Conservation (phyloP, 2,329 filamentous ascomycete species). For the Raffaelea arxii region DNA sequence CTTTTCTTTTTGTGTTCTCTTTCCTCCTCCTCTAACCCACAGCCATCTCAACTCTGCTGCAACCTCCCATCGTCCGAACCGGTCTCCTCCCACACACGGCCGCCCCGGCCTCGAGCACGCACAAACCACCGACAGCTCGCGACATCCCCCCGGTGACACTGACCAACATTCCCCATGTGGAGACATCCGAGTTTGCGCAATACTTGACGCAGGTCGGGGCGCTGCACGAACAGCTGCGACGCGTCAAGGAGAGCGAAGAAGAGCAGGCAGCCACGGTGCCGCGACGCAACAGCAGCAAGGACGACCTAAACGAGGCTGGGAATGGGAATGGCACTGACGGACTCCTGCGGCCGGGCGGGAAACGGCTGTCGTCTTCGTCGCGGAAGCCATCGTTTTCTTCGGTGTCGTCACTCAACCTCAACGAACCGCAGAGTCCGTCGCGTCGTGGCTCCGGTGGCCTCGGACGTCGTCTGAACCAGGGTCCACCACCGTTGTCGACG, state of each 20-base stretch:
- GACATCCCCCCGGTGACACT: slow-evolving; percentile 92
- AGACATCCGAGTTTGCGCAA: slow-evolving; percentile 67
- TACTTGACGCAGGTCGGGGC: slow-evolving; percentile 81
- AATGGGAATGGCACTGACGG: slow-evolving; percentile 30
- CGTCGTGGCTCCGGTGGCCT: slow-evolving; percentile 36
- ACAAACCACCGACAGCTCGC: slow-evolving; percentile 72
- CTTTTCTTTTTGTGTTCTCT: neutral
- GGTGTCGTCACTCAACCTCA: slow-evolving; percentile 16
- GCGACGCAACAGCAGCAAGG: slow-evolving; percentile 29
- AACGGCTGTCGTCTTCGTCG: slow-evolving; percentile 23
- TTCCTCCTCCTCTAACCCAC: slow-evolving; percentile 2
- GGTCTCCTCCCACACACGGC: slow-evolving; percentile 73
- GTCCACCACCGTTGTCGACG: slow-evolving; percentile 77
- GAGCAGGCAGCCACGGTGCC: slow-evolving; percentile 33
- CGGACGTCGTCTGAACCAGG: slow-evolving; percentile 53
- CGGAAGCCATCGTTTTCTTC: slow-evolving; percentile 38
- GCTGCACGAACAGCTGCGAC: slow-evolving; percentile 80
- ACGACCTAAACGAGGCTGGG: slow-evolving; percentile 28
- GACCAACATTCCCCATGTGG: slow-evolving; percentile 77
- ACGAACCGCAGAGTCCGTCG: slow-evolving; percentile 30
- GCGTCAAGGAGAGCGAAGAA: slow-evolving; percentile 69
- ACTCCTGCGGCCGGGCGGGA: slow-evolving; percentile 35
- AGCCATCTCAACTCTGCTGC: slow-evolving; percentile 91
- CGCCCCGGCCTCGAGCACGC: slow-evolving; percentile 57
- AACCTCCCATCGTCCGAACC: slow-evolving; percentile 81